These are phyloP conservation scores for Seminavis robusta DNA, from an alignment of 108 stramenopile species.

Conservation along the genomic window DNA sequence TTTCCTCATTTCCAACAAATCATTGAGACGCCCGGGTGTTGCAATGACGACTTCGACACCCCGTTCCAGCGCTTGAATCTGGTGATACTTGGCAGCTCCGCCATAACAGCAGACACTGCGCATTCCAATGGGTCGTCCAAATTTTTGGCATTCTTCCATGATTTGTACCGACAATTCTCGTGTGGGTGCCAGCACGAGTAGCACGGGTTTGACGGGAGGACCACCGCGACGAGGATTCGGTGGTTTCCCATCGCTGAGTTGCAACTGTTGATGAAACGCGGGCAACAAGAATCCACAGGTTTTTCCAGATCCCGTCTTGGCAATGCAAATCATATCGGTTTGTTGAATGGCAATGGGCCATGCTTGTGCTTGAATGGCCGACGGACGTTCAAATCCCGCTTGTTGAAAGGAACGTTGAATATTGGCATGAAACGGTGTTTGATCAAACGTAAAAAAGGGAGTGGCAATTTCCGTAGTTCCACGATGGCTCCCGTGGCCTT, in stretches of 20 bases:
- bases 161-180: slow-evolving; percentile 98
- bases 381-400: slow-evolving; percentile 83
- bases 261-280: slow-evolving; percentile 74
- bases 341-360: slow-evolving; percentile 91
- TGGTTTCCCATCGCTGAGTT: slow-evolving; percentile 30
- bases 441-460: slow-evolving; percentile 74
- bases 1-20: slow-evolving; percentile 94
- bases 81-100: slow-evolving; percentile 90
- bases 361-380: slow-evolving; percentile 86
- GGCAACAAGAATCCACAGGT: slow-evolving; percentile 98
- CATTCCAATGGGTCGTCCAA: slow-evolving; percentile 90
- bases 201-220: slow-evolving; percentile 34
- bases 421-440: slow-evolving; percentile 65
- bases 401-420: slow-evolving; percentile 62
- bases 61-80: slow-evolving; percentile 81
- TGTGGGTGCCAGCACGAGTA: slow-evolving; percentile 95
- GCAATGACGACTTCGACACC: slow-evolving; percentile 94
- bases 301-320: slow-evolving; percentile 96
- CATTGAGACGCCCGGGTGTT: slow-evolving; percentile 96
- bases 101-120: slow-evolving; percentile 96
- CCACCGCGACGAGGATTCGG: not conserved
- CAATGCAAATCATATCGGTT: slow-evolving; percentile 95
- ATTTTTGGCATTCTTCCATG: slow-evolving; percentile 93
- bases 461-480: slow-evolving; percentile 31
- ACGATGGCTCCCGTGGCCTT: slow-evolving; percentile 46